Evolutionary conservation across 106 monocot genomes (phyloP).

Genomic region (Dendrobium huoshanense): DNA sequence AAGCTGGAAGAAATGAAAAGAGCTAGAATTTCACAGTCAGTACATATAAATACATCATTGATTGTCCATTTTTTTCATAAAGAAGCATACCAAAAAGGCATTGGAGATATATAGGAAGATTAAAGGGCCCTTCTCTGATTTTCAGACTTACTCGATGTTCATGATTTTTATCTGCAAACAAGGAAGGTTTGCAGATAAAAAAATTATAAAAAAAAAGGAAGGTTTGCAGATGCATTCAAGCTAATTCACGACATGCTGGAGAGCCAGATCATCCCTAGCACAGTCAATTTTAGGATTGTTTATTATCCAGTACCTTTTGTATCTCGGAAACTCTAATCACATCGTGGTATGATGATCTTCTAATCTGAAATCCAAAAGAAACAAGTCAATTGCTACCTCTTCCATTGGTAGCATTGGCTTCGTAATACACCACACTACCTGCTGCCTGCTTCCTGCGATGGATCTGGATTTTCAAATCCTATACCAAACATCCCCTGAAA

Average conservation of each 20-base stretch:
- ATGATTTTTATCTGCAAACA: conserved; percentile 57
- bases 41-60: conserved; percentile 71
- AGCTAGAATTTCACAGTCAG: conserved; percentile 36
- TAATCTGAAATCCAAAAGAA: no score
- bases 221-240: conserved; percentile 60
- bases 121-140: conserved; percentile 69
- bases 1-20: conserved; percentile 64
- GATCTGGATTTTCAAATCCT: no score
- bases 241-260: conserved; percentile 67
- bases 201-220: no score
- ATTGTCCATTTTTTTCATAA: conserved; percentile 69
- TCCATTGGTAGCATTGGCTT: no score
- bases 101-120: conserved; percentile 53
- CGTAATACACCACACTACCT: no score
- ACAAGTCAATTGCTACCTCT: no score
- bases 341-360: no score
- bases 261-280: conserved; percentile 52
- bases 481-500: no score
- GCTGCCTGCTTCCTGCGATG: no score
- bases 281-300: conserved; percentile 74
- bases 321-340: no score
- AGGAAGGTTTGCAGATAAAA: no score
- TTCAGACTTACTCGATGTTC: conserved; percentile 81
- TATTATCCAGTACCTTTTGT: no score
- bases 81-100: conserved; percentile 51